Percentiles rank a stretch among this genome's conserved stretches.
phyloP scores from a whole-genome alignment of 2,329 filamentous ascomycete species.

The Bipolaris oryzae region DNA sequence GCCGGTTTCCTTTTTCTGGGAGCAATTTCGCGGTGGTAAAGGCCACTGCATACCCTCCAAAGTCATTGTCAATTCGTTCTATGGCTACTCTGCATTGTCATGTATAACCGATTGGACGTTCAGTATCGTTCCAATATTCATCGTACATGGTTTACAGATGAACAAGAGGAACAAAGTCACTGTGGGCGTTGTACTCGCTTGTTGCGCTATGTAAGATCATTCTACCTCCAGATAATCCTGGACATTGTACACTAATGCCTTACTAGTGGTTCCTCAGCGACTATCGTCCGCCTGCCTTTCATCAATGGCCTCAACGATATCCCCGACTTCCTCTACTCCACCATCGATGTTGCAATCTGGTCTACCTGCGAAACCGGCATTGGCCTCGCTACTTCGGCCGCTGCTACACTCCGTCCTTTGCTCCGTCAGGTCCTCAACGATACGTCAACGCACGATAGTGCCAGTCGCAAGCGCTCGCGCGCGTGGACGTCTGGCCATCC shows the following conservation, averaged over 20 bases:
- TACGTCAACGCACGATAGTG: constrained; percentile 16
- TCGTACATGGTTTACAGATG: constrained; percentile 21
- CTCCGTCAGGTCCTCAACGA: constrained; percentile 23
- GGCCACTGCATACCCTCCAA: constrained; percentile 17
- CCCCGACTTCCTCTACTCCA: constrained; percentile 21
- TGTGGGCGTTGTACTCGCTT: constrained; percentile 20
- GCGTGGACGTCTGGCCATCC: constrained; percentile 13
- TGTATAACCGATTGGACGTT: constrained; percentile 21
- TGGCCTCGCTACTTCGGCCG: constrained; percentile 21
- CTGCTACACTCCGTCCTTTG: constrained; percentile 20
- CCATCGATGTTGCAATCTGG: constrained; percentile 25
- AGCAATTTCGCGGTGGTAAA: constrained; percentile 16
- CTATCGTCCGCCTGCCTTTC: constrained; percentile 21
- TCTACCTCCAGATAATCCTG: not conserved
- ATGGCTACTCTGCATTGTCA: constrained; percentile 19
- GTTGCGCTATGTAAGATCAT: constrained; percentile 20
- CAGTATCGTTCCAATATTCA: constrained; percentile 24
- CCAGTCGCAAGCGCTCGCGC: constrained; percentile 19
- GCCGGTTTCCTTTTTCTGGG: constrained; percentile 24
- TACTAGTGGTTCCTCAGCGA: constrained; percentile 20
- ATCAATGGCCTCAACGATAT: constrained; percentile 19
- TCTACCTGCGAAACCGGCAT: constrained; percentile 25
- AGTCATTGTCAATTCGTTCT: constrained; percentile 16
- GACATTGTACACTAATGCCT: constrained; percentile 6
- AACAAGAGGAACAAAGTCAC: constrained; percentile 17